phyloP scores from a whole-genome alignment of 208 protist genomes.

The Trypanosoma scelopori region DNA sequence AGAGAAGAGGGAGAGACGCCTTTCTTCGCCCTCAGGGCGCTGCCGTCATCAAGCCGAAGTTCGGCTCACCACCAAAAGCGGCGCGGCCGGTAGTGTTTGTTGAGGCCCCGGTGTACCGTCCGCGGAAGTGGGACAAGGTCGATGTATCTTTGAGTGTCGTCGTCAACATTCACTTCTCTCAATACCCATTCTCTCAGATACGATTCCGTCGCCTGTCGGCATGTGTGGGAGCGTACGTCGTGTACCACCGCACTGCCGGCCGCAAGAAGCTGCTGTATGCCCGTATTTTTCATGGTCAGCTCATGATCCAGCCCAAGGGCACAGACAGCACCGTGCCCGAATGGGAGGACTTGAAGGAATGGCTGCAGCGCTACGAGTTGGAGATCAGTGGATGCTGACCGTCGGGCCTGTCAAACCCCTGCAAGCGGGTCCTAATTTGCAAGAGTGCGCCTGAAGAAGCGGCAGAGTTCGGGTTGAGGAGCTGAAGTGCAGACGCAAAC shows the following conservation, averaged over 20 bases:
- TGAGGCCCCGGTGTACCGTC: constrained; percentile 39
- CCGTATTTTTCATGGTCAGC: constrained; percentile 45
- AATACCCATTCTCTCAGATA: constrained; percentile 36
- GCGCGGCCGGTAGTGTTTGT: neutral
- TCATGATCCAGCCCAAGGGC: constrained; percentile 40
- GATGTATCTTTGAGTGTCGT: constrained; percentile 43
- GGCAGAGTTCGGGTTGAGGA: no score
- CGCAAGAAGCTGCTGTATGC: constrained; percentile 50
- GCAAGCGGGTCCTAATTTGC: no score
- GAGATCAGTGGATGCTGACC: neutral
- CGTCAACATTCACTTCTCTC: constrained; percentile 57
- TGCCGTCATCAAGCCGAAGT: neutral
- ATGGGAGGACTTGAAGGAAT: constrained; percentile 19
- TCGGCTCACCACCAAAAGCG: neutral
- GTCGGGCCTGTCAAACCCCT: no score
- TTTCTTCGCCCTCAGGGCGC: neutral
- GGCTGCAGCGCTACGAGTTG: constrained; percentile 17
- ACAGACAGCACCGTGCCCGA: neutral
- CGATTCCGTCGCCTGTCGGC: constrained; percentile 51
- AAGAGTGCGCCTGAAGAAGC: no score
- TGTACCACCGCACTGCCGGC: constrained; percentile 49
- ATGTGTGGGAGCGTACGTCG: constrained; percentile 64
- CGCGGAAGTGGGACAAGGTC: constrained; percentile 63
- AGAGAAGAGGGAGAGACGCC: no score
- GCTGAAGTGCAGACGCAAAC: no score